Evolutionary conservation across 2,329 filamentous ascomycete species (phyloP).

Genomic region (Botrytis elliptica): DNA sequence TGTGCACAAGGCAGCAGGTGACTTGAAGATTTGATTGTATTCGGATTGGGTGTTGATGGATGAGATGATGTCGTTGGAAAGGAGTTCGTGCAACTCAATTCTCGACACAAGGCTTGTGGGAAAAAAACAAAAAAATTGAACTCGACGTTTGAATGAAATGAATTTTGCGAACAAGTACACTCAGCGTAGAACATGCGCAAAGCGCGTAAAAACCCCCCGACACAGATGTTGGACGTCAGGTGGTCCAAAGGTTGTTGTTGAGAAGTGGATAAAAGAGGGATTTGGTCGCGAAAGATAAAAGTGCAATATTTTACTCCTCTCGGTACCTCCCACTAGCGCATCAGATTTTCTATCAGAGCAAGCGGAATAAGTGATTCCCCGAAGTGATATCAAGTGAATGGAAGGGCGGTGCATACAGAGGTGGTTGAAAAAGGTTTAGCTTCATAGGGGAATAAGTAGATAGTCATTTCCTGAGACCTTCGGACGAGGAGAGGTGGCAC

Average conservation of each 20-base stretch:
- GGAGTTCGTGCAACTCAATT: background rate
- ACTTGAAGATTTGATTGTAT: background rate
- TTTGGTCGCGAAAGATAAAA: background rate
- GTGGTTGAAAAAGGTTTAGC: background rate
- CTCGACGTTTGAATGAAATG: background rate
- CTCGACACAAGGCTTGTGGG: background rate
- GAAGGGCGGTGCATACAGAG: background rate
- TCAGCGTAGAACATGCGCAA: background rate
- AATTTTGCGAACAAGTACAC: background rate
- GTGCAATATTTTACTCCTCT: background rate
- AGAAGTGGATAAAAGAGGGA: background rate
- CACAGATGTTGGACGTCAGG: too few relatives aligned
- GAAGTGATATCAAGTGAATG: background rate
- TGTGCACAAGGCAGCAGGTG: background rate
- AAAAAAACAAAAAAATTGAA: background rate
- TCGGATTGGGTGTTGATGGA: too few relatives aligned
- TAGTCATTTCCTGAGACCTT: background rate
- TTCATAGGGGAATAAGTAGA: background rate
- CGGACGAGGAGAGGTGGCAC: background rate
- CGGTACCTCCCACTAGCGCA: background rate
- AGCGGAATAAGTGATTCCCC: background rate
- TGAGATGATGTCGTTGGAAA: background rate
- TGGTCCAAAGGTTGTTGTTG: background rate
- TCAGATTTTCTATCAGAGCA: background rate
- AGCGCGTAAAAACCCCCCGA: too few relatives aligned